These are phyloP conservation scores for Boletus vinaceobasis DNA, from an alignment of 768 basidiomycete genomes.

Conservation along the genomic window DNA sequence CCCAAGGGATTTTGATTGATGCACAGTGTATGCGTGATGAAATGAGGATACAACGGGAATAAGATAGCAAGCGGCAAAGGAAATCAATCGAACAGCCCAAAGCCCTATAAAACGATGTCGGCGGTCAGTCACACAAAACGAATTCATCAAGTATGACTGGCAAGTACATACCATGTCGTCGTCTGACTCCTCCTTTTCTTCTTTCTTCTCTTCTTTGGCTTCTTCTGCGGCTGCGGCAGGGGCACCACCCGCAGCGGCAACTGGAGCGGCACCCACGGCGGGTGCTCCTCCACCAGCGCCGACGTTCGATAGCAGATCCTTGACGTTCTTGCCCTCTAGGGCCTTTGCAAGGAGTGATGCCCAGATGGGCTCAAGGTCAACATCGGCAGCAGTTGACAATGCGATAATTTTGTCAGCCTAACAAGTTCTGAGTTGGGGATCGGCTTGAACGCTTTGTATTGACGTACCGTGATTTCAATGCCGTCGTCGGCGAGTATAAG, in stretches of 20 bases:
- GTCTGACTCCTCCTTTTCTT: conserved; percentile 86
- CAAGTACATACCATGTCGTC: conserved; percentile 51
- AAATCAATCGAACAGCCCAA: conserved; percentile 91
- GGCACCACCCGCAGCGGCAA: conserved; percentile 53
- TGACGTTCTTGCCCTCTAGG: conserved; percentile 96
- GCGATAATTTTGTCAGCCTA: conserved; percentile 91
- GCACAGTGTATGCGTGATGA: conserved; percentile 18
- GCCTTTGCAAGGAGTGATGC: conserved; percentile 95
- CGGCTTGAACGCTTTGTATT: neutral
- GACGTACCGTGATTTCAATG: conserved; percentile 92
- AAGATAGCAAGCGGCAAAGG: conserved; percentile 22
- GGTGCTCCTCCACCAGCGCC: conserved; percentile 89
- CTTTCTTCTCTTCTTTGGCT: conserved; percentile 79
- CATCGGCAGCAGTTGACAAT: conserved; percentile 76
- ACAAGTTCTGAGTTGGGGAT: neutral
- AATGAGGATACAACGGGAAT: conserved; percentile 23
- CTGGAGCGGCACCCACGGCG: conserved; percentile 53
- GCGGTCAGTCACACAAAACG: neutral
- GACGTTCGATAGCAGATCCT: conserved; percentile 92
- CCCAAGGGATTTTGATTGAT: conserved; percentile 24
- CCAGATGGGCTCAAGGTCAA: conserved; percentile 97
- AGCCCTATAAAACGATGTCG: conserved; percentile 56
- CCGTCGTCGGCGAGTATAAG: conserved; percentile 98
- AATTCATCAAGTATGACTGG: too few relatives aligned
- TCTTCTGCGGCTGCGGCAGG: conserved; percentile 66